These are phyloP conservation scores for Moniliophthora roreri DNA, from an alignment of 1,284 basidiomycete genomes.

Conservation along the genomic window DNA sequence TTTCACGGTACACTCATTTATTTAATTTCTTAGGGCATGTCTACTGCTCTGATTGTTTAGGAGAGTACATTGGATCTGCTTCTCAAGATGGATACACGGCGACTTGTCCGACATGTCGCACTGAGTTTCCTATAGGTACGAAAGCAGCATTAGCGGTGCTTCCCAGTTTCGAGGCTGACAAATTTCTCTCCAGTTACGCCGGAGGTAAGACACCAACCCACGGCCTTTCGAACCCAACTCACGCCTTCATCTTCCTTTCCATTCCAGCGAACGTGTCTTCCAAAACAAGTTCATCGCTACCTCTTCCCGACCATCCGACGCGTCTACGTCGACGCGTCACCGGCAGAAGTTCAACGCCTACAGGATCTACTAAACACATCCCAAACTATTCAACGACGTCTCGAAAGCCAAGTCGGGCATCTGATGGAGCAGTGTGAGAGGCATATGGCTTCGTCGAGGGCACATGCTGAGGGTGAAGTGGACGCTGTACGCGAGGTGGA, in stretches of 20 bases:
- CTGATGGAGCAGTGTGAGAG: constrained; percentile 15
- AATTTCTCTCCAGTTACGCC: constrained; percentile 10
- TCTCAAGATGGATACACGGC: constrained; percentile 11
- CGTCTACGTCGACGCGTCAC: constrained; percentile 13
- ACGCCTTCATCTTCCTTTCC: neutral
- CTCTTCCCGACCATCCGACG: constrained; percentile 15
- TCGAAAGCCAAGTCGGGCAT: constrained; percentile 8
- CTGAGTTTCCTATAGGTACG: constrained; percentile 16
- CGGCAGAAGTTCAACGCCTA: constrained; percentile 5
- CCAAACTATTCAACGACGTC: neutral
- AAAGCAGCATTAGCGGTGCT: neutral
- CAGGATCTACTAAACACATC: constrained; percentile 4
- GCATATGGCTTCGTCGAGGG: constrained; percentile 10
- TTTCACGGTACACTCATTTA: neutral
- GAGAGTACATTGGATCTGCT: constrained; percentile 7
- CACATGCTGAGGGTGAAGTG: constrained; percentile 14
- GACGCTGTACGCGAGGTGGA: constrained; percentile 11
- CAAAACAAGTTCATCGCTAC: constrained; percentile 15
- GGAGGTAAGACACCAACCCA: constrained; percentile 7
- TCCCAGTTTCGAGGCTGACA: neutral
- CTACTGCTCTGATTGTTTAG: constrained; percentile 15
- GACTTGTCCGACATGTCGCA: constrained; percentile 15
- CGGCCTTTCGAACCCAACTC: neutral
- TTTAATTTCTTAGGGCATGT: constrained; percentile 11
- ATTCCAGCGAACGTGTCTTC: constrained; percentile 14